Evolutionary conservation across 148 eudicot species (phyloP).

Genomic region (Cornus controversa): DNA sequence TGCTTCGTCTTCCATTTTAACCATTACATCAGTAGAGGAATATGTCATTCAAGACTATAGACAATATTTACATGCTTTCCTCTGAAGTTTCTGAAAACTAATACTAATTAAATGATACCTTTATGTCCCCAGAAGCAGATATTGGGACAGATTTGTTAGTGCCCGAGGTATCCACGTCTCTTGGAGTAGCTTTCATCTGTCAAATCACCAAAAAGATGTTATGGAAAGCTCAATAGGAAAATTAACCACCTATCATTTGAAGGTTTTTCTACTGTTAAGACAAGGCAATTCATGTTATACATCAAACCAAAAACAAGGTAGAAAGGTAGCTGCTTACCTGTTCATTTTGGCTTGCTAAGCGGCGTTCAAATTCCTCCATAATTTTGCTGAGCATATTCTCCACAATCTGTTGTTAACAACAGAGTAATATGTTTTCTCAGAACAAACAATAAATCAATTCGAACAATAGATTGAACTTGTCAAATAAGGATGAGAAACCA

Average conservation of each 20-base stretch:
- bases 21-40: no score
- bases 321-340: constrained; percentile 41
- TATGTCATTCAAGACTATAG: no score
- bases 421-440: neutral
- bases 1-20: no score
- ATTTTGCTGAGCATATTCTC: constrained; percentile 68
- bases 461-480: neutral
- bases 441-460: neutral
- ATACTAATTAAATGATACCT: constrained; percentile 35
- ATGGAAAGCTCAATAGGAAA: neutral
- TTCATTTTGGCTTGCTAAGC: constrained; percentile 44
- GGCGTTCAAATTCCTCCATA: constrained; percentile 78
- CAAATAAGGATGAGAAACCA: constrained; percentile 6
- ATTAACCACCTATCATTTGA: neutral
- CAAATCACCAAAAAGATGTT: constrained; percentile 1
- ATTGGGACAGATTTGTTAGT: constrained; percentile 32
- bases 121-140: constrained; percentile 37
- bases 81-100: neutral
- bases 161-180: constrained; percentile 35
- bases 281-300: neutral
- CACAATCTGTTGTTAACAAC: constrained; percentile 49
- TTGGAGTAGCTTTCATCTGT: constrained; percentile 28
- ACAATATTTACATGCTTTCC: no score
- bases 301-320: neutral
- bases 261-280: constrained; percentile 1